Base-by-base conservation (phyloP, 176 grass and related monocot genomes). In the Triticum dicoccoides region DNA sequence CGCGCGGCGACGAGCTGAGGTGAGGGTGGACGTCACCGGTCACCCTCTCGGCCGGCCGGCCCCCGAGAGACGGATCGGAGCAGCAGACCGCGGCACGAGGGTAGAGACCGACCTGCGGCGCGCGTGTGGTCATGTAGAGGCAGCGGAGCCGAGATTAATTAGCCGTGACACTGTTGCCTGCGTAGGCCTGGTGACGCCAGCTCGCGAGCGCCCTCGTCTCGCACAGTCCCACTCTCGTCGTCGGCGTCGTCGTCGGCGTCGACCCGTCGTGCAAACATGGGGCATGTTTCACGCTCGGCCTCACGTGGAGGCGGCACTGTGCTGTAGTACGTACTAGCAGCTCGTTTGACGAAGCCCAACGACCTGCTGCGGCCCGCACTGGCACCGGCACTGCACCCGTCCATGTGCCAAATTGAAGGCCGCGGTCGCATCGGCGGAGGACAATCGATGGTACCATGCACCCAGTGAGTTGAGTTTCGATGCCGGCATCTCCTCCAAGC, bases 401-500 rank as follows among this genome's bases (percentile, higher is more conserved):
- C 51, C 51, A 54, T 54, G 51, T 54, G 51, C 51, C 15, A 2
- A 54, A 54, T 54, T 59, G 18, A 59, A 59, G 54, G 18, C 54
- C 7, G 18, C 54, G 54, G 66, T 69, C 8, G 67, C 67, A 38
- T 69, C 30, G 29, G 13, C 14, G 68, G n/a, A 56, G 68, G 84
- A 80, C 59, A 74, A 76, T 76, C 8, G 27, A 51, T 47, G 11
- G 77, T 85, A 67, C 68, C 12, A 9, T 58, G 59, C n/a, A 9
- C 54, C 54, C 54, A 3, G 17, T 1, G 44, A 47, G 80, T 81
- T 85, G 44, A 45, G 80, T 76, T 85, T 35, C 77, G 77, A 25
- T 61, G 81, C 78, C 63, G 33, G 79, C 79, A 88, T 76, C 79
- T 73, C 39, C 78, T 73, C 41, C 13, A 52, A n/a, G 14, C 58